These are phyloP conservation scores for Gloeophyllum trabeum DNA, from an alignment of 768 basidiomycete species.

Conservation along the genomic window DNA sequence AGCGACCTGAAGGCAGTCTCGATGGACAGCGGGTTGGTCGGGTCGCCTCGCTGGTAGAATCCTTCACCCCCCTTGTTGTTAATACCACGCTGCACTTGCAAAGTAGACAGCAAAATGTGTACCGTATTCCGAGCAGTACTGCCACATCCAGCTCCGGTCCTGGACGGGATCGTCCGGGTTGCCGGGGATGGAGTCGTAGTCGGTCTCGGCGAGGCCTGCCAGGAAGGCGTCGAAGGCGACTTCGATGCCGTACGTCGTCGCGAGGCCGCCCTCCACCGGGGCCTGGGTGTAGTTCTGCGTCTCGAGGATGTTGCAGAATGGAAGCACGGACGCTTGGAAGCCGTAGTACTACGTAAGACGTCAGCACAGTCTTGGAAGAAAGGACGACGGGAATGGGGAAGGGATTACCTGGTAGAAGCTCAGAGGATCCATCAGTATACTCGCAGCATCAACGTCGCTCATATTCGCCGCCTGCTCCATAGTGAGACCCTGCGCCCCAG, in stretches of 20 bases:
- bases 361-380: too few species aligned
- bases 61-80: slow-evolving; percentile 13
- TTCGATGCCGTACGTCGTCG: slow-evolving; percentile 21
- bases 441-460: slow-evolving; percentile 27
- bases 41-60: slow-evolving; percentile 37
- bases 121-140: slow-evolving; percentile 44
- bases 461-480: slow-evolving; percentile 20
- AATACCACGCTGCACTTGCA: neutral
- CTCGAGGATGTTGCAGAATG: slow-evolving; percentile 37
- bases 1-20: slow-evolving; percentile 35
- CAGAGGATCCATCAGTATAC: slow-evolving; percentile 37
- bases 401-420: slow-evolving; percentile 31
- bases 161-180: slow-evolving; percentile 28
- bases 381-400: neutral
- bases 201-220: slow-evolving; percentile 28
- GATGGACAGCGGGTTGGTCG: slow-evolving; percentile 31
- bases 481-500: slow-evolving; percentile 23
- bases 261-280: slow-evolving; percentile 27
- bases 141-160: slow-evolving; percentile 40
- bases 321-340: slow-evolving; percentile 28
- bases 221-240: slow-evolving; percentile 28
- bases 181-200: slow-evolving; percentile 33
- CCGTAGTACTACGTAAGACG: slow-evolving; percentile 28
- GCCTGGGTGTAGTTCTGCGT: slow-evolving; percentile 27
- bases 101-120: too few species aligned